Evolutionary conservation across 2,329 filamentous ascomycete genomes (phyloP), one percentile per base, ranked within the genome.

Genomic region (Fusarium bulbicola): DNA sequence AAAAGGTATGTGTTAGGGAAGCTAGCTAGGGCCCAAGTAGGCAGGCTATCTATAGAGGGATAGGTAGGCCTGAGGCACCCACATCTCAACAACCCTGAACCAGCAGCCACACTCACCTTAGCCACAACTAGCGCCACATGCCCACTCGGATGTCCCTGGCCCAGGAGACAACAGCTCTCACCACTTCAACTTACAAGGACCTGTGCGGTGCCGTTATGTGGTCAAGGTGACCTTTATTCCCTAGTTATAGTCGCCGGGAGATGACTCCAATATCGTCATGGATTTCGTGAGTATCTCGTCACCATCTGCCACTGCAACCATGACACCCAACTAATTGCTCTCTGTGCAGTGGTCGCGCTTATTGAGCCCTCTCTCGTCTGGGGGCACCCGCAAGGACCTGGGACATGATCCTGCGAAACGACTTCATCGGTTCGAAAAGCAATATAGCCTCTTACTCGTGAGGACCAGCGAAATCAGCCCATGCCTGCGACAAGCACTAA

Each of bases 361-460:
- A 83, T 84, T 92, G 84, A 90, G 89, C 80, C 88, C 89, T 79
- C 84, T 92, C 76, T 88, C 87, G 75, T 83, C 87, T 76, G 85
- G 85, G 74, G 84, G 80, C 79, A 85, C 88, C 76, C 86, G 86
- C 76, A 90, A 87, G 81, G 89, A 90, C 78, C 86, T 87, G 70
- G 87, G 88, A 66, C 89, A 88, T 78, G 89, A 92, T 80, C 90
- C 90, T 50, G 85, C 89, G 66, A 88, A 89, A 78, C 89, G 90
- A 69, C 85, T 91, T 69, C 88, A 91, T 79, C 89, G 90, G 63
- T 92, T 92, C 80, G 90, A 91, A 80, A 90, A 89, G 81, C 89
- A 91, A 81, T 92, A 92, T 78, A 86, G 85, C 72, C 87, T 89
- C 77, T 82, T 92, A 70, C 79, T 92, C 81, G 89, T 91, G 81